These are phyloP conservation scores for Plicaturopsis crispa DNA, from an alignment of 768 basidiomycete species.

Conservation along the genomic window DNA sequence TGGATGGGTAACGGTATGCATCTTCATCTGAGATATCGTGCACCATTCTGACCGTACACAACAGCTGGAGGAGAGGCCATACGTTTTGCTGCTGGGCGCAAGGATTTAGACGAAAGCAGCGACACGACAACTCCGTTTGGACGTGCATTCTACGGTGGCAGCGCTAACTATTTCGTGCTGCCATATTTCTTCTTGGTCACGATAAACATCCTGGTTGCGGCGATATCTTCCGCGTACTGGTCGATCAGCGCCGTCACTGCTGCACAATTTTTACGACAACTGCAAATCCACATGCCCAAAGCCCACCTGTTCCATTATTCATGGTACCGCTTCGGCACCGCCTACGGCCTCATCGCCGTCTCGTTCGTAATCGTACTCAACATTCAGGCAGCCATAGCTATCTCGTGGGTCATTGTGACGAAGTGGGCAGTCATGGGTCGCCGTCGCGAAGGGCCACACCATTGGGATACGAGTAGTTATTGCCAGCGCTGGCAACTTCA, in stretches of 20 bases:
- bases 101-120: constrained; percentile 17
- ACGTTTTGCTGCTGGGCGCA: constrained; percentile 22
- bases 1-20: constrained; percentile 38
- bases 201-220: constrained; percentile 23
- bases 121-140: constrained; percentile 21
- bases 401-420: constrained; percentile 32
- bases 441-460: constrained; percentile 29
- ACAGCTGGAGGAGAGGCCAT: constrained; percentile 33
- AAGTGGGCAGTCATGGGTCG: constrained; percentile 38
- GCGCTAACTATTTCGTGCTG: constrained; percentile 20
- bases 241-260: constrained; percentile 18
- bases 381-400: constrained; percentile 26
- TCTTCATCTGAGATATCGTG: not conserved
- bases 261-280: constrained; percentile 19
- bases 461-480: constrained; percentile 41
- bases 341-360: constrained; percentile 31
- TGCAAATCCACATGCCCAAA: constrained; percentile 21
- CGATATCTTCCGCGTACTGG: constrained; percentile 19
- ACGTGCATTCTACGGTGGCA: constrained; percentile 20
- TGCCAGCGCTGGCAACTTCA: constrained; percentile 44
- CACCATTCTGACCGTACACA: not conserved
- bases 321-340: constrained; percentile 30
- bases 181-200: constrained; percentile 19
- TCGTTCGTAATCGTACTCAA: constrained; percentile 31
- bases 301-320: constrained; percentile 24